A percentile compares a stretch with the other conserved stretches of the same genome.
These are phyloP conservation scores for Epichloe uncinata DNA, from an alignment of 2,329 filamentous ascomycete species.

Conservation along the genomic window DNA sequence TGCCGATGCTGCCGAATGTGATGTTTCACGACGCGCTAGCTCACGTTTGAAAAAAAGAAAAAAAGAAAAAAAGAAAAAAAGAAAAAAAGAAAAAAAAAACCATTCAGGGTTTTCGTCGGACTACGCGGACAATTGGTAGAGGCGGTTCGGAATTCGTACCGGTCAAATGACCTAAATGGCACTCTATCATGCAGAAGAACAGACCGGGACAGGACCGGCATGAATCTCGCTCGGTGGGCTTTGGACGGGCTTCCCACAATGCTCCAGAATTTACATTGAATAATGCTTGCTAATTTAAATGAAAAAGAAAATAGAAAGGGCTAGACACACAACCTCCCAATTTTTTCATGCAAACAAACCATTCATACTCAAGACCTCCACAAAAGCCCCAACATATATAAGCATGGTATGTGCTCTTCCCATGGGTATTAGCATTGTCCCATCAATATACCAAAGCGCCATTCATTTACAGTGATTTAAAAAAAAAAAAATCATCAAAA, in stretches of 20 bases:
- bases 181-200: neutral
- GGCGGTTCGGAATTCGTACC: neutral
- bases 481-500: neutral
- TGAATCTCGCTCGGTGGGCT: neutral
- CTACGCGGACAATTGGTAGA: neutral
- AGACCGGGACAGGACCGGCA: neutral
- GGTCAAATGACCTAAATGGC: neutral
- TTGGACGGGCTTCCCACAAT: neutral
- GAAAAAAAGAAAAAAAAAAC: no score
- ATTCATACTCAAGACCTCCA: neutral
- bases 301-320: neutral
- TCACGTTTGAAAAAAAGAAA: neutral
- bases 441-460: conserved; percentile 2
- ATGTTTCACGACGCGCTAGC: neutral
- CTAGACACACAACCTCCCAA: neutral
- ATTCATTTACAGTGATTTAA: conserved; percentile 2
- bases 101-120: no score
- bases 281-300: neutral
- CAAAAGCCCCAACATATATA: neutral
- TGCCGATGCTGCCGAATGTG: neutral
- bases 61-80: no score
- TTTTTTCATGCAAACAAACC: neutral
- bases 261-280: neutral
- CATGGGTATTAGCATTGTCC: conserved; percentile 3
- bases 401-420: neutral